Base-by-base conservation (phyloP, 106 monocot species). In the Acanthochlamys bracteata region DNA sequence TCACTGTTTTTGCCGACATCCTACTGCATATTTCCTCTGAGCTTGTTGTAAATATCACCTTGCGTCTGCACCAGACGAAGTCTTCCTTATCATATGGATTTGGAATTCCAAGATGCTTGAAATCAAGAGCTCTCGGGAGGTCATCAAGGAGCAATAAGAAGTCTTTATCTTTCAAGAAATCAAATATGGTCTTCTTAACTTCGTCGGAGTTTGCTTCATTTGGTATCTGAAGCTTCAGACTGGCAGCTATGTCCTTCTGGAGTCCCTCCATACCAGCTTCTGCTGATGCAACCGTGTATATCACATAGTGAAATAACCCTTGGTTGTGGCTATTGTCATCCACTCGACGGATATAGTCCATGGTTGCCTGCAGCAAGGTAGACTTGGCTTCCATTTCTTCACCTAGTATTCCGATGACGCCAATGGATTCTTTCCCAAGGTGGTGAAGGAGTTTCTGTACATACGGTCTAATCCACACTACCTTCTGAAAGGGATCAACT, bases 1-100 rank as follows among this genome's bases (percentile, higher is more conserved):
- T 24, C 15, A 75, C 13, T 4, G 13, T n/a, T 10, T 19, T 24
- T 3, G 53, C 63, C 0, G 19, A 24, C 75, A 75, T 68, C 15
- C 2, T 0, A 10, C 23, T 39, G 17, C 75, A 75, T 4, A 68
- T 45, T 1, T 33, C 20, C 26, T 45, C 12, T 1, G 22, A 46
- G 3, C 62, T 55, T 0, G 68, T 55, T 12, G 68, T 52, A 0
- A 75, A 21, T 8, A 75, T 53, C 0, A 75, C 56, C 24, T 61
- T 60, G 10, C 20, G 22, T 21, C 4, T 55, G 20, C 20, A 10
- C 55, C 9, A 2, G 4, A 1, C 15, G 1, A 49, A 17, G 4
- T 12, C 49, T 14, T 49, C 17, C 49, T 4, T 12, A 49, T 49
- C 49, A 49, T 21, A 10, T 3, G 20, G 20, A 17, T 10, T 10